These are phyloP conservation scores for Urochloa ruziziensis DNA, from an alignment of 176 grass and related monocot genomes.

Conservation along the genomic window DNA sequence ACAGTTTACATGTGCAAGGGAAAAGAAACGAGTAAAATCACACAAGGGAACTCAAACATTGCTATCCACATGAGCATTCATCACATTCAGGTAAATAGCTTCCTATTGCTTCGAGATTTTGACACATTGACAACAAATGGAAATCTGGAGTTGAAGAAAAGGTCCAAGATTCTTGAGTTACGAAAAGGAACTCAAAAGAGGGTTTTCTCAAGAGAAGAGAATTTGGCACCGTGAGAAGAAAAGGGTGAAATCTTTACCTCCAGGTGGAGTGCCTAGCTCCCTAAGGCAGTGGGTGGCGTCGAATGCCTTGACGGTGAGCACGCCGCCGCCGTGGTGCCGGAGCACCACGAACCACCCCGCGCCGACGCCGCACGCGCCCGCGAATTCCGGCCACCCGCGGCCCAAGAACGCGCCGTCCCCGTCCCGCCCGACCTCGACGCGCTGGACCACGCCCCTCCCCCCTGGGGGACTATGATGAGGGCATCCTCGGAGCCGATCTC, in stretches of 20 bases:
- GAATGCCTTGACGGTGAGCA: conserved; percentile 31
- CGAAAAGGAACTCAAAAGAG: too few relatives aligned
- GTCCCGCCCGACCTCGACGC: conserved; percentile 5
- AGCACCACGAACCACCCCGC: conserved; percentile 22
- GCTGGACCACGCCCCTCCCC: neutral
- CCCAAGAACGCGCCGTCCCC: conserved; percentile 22
- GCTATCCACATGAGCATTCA: neutral
- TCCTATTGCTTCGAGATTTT: too few relatives aligned
- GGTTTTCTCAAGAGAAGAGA: too few relatives aligned
- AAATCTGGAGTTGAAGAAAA: too few relatives aligned
- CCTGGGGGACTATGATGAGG: neutral
- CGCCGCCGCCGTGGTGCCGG: neutral
- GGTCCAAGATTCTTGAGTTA: too few relatives aligned
- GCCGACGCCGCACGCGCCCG: neutral
- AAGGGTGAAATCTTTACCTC: neutral
- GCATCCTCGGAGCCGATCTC: neutral
- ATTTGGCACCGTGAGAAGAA: neutral
- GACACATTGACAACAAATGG: neutral
- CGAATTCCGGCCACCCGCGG: conserved; percentile 25
- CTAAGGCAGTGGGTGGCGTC: neutral
- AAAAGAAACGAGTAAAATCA: too few relatives aligned
- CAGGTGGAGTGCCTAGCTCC: too few relatives aligned
- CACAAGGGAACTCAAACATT: neutral
- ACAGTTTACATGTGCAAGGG: too few relatives aligned
- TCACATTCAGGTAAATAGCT: neutral